Conservation (phyloP, 345 rosid species). For the Nephelium lappaceum region DNA sequence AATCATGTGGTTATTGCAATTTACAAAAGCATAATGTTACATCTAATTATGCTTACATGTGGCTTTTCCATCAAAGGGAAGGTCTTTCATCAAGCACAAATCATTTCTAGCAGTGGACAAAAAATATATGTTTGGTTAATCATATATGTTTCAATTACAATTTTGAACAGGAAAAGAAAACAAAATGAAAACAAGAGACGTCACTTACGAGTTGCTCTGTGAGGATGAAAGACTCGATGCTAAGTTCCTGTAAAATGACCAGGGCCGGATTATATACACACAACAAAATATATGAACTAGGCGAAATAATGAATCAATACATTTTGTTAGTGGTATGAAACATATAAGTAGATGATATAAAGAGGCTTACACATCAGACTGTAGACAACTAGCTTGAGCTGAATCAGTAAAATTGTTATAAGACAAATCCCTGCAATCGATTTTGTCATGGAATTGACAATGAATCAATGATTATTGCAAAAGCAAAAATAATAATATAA, state of each 20-base stretch:
- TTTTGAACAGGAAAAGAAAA: neutral
- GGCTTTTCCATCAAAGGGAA: slow-evolving; percentile 54
- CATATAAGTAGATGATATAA: neutral
- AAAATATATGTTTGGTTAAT: slow-evolving; percentile 1
- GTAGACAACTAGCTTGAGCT: slow-evolving; percentile 42
- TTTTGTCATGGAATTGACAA: neutral
- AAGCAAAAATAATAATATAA: neutral
- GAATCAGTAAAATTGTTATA: slow-evolving; percentile 76
- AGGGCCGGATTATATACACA: slow-evolving; percentile 13
- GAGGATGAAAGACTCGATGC: slow-evolving; percentile 53
- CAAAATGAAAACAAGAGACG: neutral
- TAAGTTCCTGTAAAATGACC: slow-evolving; percentile 58
- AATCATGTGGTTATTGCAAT: slow-evolving; percentile 2
- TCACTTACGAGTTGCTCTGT: slow-evolving; percentile 57
- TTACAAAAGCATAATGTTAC: neutral
- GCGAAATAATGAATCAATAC: neutral
- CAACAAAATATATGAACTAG: neutral
- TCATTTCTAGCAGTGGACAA: slow-evolving; percentile 31
- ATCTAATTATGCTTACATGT: slow-evolving; percentile 43
- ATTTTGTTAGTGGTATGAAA: neutral
- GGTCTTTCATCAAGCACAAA: slow-evolving; percentile 77
- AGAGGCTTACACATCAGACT: slow-evolving; percentile 48
- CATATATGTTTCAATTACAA: neutral
- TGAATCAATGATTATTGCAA: neutral
- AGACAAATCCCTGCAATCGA: slow-evolving; percentile 72